Evolutionary conservation across 495 filamentous ascomycete genomes (phyloP).

Genomic region (Tirmania nivea): DNA sequence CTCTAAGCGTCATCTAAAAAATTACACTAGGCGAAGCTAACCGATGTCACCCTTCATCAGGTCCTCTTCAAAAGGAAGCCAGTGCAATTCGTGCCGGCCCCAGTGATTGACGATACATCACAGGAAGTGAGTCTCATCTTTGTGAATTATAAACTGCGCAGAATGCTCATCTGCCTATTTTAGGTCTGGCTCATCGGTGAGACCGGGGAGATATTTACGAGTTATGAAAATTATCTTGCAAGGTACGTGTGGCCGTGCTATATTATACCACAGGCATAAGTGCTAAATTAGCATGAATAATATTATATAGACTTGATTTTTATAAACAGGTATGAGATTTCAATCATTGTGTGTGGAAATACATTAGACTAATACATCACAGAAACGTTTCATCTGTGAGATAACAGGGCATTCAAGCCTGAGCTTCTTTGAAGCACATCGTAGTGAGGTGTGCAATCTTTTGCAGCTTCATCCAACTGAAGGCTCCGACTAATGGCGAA

Average conservation of each 20-base stretch:
- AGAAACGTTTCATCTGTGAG: slow-evolving; percentile 81
- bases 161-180: background rate
- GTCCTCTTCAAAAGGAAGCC: slow-evolving; percentile 93
- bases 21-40: slow-evolving; percentile 16
- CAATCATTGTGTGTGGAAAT: background rate
- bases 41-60: slow-evolving; percentile 25
- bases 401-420: slow-evolving; percentile 84
- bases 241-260: slow-evolving; percentile 29
- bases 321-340: slow-evolving; percentile 51
- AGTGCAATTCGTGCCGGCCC: slow-evolving; percentile 56
- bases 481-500: background rate
- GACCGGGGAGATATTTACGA: slow-evolving; percentile 74
- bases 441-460: slow-evolving; percentile 57
- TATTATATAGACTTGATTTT: slow-evolving; percentile 54
- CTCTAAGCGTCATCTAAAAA: background rate
- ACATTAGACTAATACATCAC: slow-evolving; percentile 10
- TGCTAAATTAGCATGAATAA: background rate
- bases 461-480: slow-evolving; percentile 4
- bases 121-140: slow-evolving; percentile 11
- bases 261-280: too few relatives aligned
- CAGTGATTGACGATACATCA: slow-evolving; percentile 34
- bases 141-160: slow-evolving; percentile 25
- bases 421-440: slow-evolving; percentile 80
- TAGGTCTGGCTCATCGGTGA: slow-evolving; percentile 82
- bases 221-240: slow-evolving; percentile 70